Evolutionary conservation across 495 filamentous ascomycete species (phyloP), one percentile per base, ranked within the genome.

Genomic region (Neurospora sp.): DNA sequence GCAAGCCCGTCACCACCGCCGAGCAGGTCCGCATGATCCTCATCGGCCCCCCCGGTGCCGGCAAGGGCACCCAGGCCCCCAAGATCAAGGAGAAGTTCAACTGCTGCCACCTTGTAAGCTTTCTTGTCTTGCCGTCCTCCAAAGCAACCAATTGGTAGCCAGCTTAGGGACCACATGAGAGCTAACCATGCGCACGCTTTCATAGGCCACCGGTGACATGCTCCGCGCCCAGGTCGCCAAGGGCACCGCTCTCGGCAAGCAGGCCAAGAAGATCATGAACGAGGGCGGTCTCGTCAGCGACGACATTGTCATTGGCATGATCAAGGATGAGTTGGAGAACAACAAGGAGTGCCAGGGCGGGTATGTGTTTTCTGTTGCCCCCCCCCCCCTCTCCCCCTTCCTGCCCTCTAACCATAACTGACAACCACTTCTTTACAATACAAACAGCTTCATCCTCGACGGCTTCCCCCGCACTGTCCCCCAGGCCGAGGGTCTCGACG

Each of bases 191-290:
- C 53, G 70, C 73, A 6, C 27, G 10, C 14, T 31, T 31, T 37
- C 40, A 68, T 75, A 98, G 95, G 96, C 96, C 73, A 99, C 96
- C 70, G 96, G 96, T 80, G 96, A 99, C 83, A 99, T 99, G 96
- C 89, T 99, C 79, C 93, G 96, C 73, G 96, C 94, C 75, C 96
- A 99, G 83, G 96, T 99, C 81, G 92, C 96, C 73, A 97, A 96
- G 87, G 98, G 98, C 89, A 99, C 96, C 68, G 83, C 92, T 27
- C 89, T 99, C 74, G 96, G 96, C 73, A 89, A 91, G 81, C 94
- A 97, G 85, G 96, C 96, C 73, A 99, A 99, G 91, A 99, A 99
- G 90, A 99, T 99, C 83, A 99, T 99, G 96, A 95, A 99, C 78
- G 90, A 94, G 79, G 96, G 96, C 77, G 96, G 94, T 72, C 89